Percentiles rank a stretch among this genome's conserved stretches.
These are phyloP conservation scores for Gyromitra esculenta DNA, from an alignment of 2,329 filamentous ascomycete species.

Conservation along the genomic window DNA sequence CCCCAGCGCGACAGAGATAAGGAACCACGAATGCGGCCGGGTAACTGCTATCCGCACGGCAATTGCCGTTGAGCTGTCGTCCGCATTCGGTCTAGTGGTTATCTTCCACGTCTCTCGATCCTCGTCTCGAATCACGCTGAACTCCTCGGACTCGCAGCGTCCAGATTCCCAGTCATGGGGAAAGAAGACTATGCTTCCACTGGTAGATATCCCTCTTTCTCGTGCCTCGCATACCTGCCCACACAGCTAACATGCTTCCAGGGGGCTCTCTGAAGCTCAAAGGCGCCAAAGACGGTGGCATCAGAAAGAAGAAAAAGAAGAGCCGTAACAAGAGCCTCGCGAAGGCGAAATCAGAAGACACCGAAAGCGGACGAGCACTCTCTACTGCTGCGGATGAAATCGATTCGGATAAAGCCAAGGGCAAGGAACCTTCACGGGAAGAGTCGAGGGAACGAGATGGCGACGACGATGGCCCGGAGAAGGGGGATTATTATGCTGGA, in stretches of 20 bases:
- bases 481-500: conserved; percentile 57
- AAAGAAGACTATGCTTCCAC: conserved; percentile 56
- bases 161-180: conserved; percentile 46
- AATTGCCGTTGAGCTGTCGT: background rate
- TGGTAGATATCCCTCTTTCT: conserved; percentile 34
- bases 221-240: background rate
- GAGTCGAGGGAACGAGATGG: conserved; percentile 9
- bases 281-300: conserved; percentile 52
- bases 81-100: background rate
- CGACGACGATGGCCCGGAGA: conserved; percentile 37
- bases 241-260: conserved; percentile 34
- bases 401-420: conserved; percentile 11
- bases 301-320: conserved; percentile 57
- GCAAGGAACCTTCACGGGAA: conserved; percentile 2
- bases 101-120: conserved; percentile 8
- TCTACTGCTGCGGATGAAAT: conserved; percentile 18
- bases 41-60: conserved; percentile 25
- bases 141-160: background rate
- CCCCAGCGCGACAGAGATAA: background rate
- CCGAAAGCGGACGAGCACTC: conserved; percentile 12
- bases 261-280: conserved; percentile 57
- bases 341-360: conserved; percentile 29
- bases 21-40: conserved; percentile 12
- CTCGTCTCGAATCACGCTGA: background rate
- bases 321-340: conserved; percentile 37